Evolutionary conservation across 805 yeast genomes (phyloP).

Genomic region (Pichia paraexigua): DNA sequence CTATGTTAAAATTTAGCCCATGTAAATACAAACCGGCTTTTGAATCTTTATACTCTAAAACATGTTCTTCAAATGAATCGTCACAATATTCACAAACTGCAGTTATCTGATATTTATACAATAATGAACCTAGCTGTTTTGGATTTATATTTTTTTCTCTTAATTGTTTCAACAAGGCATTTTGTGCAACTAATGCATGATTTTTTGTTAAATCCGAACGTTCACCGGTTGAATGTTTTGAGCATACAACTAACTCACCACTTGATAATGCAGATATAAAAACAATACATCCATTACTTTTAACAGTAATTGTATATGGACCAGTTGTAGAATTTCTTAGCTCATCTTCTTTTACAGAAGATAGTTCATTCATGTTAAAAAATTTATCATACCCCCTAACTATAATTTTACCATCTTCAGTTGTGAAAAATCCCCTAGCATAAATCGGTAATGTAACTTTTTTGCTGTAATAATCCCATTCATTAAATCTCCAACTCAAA

Average conservation of each 20-base stretch:
- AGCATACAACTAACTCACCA: conserved; percentile 78
- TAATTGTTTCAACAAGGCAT: conserved; percentile 49
- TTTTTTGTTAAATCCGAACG: conserved; percentile 41
- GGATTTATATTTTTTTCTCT: conserved; percentile 30
- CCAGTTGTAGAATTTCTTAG: conserved; percentile 49
- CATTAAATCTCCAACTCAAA: conserved; percentile 74
- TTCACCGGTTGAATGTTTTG: conserved; percentile 80
- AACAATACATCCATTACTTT: conserved; percentile 92
- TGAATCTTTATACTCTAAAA: conserved; percentile 59
- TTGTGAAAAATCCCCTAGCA: conserved; percentile 79
- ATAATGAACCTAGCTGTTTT: conserved; percentile 44
- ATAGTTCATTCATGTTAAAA: conserved; percentile 69
- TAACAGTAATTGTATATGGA: conserved; percentile 73
- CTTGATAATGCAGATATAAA: conserved; percentile 69
- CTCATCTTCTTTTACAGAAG: conserved; percentile 40
- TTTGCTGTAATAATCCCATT: conserved; percentile 71
- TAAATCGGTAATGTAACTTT: conserved; percentile 53
- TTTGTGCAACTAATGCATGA: conserved; percentile 72
- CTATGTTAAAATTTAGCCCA: conserved; percentile 70
- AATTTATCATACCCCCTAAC: conserved; percentile 93
- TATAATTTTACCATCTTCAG: conserved; percentile 37
- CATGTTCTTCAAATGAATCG: conserved; percentile 90
- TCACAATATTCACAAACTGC: conserved; percentile 93
- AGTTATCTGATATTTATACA: conserved; percentile 51
- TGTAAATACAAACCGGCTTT: conserved; percentile 81